Base-by-base conservation (phyloP, 495 filamentous ascomycete genomes). In the Penicillium canariense region DNA sequence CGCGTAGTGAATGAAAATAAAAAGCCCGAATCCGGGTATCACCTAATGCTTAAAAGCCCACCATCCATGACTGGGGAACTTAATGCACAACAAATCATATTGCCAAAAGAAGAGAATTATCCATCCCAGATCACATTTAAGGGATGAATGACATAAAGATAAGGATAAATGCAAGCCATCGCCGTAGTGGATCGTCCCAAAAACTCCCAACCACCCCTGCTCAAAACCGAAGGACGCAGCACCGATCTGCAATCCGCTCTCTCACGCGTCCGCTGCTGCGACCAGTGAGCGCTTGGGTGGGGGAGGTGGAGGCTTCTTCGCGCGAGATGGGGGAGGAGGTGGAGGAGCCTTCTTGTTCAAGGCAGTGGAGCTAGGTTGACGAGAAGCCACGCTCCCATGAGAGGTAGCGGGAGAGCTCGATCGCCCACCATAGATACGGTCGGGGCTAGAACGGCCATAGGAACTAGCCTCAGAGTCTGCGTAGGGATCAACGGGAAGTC, bases 321-420 rank as follows among this genome's bases (percentile, higher is more conserved):
- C 72, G 58, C 88, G 76, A 53, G 84, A 87, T n/a, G 90, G 90
- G 11, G 90, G 90, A 20, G 89, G 90, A 31, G 89, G 90, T 6
- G 89, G 90, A 31, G 89, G 87, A 8, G 81, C 83, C 69, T 90
- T 91, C 74, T 88, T 88, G 55, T 77, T 78, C 52, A 77, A 38
- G 26, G 71, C 77, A 25, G 75, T 75, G 53, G 76, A 68, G 60
- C 80, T 79, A 50, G 81, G 77, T 52, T 76, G 81, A 32, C 81
- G 78, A 22, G 84, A 84, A 39, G 77, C 74, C 40, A 79, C 66
- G 64, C 84, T 85, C 28, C 80, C 83, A 54, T 81, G 75, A 22
- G 84, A 85, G 3, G 86, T 84, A 14, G 81, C 79, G 3, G 86
- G 85, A 40, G 85, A 87, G 32, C 77, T 75, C 14, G 81, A 82